Base-by-base conservation (phyloP, 108 stramenopile genomes). In the Nitzschia inconspicua region DNA sequence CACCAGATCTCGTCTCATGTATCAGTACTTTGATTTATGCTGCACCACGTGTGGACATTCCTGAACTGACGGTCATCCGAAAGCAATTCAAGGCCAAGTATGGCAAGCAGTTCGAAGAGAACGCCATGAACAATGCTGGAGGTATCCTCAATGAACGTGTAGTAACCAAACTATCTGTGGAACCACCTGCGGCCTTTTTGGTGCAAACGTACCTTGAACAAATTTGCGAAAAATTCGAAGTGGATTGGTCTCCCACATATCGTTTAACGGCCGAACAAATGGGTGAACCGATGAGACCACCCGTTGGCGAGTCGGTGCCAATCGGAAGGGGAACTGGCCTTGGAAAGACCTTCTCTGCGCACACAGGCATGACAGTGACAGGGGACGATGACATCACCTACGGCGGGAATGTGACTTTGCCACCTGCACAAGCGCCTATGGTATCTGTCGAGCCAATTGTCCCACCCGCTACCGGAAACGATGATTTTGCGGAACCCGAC, bases 101-200 rank as follows among this genome's bases (percentile, higher is more conserved):
- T 32, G 95, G 95, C 10, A 88, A 86, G 64, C 44, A 83, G 39
- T 95, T 95, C 59, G 88, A 91, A 51, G 75, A 74, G 44, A 56
- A 70, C 34, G 90, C 90, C 11, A 36, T 94, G 60, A 37, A 50
- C 13, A 95, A 96, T 72, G 77, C 63, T 4, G 80, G 73, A 8
- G 84, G 86, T 26, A 66, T 90, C 30, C 64, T 96, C 32, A 96
- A 97, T 62, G 88, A 88, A 44, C 88, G 94, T 16, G 94, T 97
- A 7, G 78, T 88, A 0, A 63, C 77, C 11, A 96, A 95, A 57
- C 72, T 97, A 13, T 79, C 85, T 18, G 84, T 94, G 2, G 72
- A 86, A 37, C 94, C 94, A 22, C 96, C 96, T 3, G 78, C 88
- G 14, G 85, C 84, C 3, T 91, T 82, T 47, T 47, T 86, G 22